Evolutionary conservation across 331 rosid species (phyloP).

Genomic region (Dryas integrifolia): DNA sequence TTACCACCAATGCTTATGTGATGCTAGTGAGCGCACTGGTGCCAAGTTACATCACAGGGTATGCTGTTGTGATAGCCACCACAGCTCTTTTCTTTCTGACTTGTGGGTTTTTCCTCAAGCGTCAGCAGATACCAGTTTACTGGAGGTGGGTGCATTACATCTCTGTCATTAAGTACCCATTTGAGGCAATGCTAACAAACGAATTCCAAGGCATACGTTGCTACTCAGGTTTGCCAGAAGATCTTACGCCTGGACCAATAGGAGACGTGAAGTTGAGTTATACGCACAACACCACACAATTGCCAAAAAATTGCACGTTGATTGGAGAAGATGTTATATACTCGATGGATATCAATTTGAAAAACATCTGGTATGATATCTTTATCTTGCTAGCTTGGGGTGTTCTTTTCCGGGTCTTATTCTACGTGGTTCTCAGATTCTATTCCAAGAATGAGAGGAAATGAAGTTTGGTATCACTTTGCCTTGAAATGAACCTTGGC

Average conservation of each 20-base stretch:
- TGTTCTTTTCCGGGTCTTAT: slow-evolving; percentile 65
- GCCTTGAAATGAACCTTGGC: not conserved
- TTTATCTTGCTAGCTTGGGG: slow-evolving; percentile 86
- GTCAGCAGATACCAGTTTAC: slow-evolving; percentile 47
- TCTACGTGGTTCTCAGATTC: slow-evolving; percentile 84
- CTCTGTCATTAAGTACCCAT: slow-evolving; percentile 91
- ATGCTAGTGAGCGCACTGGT: slow-evolving; percentile 92
- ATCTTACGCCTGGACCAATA: slow-evolving; percentile 67
- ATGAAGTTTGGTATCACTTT: slow-evolving; percentile 23
- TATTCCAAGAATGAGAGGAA: slow-evolving; percentile 85
- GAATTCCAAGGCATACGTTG: slow-evolving; percentile 64
- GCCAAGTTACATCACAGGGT: slow-evolving; percentile 89
- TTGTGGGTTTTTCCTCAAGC: slow-evolving; percentile 78
- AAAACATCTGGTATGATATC: slow-evolving; percentile 54
- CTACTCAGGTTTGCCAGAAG: slow-evolving; percentile 43
- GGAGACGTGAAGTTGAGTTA: slow-evolving; percentile 43
- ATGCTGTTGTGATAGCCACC: slow-evolving; percentile 87
- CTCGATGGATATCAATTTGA: slow-evolving; percentile 51
- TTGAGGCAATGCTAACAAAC: slow-evolving; percentile 72
- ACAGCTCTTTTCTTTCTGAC: slow-evolving; percentile 89
- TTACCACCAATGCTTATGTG: slow-evolving; percentile 83
- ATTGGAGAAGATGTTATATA: slow-evolving; percentile 64
- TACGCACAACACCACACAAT: slow-evolving; percentile 22
- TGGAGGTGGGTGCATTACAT: slow-evolving; percentile 89
- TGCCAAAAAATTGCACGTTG: slow-evolving; percentile 32